Evolutionary conservation across 2,329 filamentous ascomycete species (phyloP).

Genomic region (Calonectria pauciramosa): DNA sequence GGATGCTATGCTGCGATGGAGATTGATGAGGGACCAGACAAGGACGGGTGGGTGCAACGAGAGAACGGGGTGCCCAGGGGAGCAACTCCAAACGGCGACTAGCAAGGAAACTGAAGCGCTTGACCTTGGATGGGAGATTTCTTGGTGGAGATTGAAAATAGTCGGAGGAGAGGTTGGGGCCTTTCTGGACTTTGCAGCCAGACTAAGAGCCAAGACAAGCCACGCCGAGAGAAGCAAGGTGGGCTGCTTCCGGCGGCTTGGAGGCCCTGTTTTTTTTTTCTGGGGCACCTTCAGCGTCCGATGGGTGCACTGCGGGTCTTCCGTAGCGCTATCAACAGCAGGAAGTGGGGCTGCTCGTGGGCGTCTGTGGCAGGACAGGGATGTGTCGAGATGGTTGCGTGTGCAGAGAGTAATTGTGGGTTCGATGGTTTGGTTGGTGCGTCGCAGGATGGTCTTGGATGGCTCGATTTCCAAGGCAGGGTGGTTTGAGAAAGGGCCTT

Average conservation of each 20-base stretch:
- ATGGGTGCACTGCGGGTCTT: conserved; percentile 12
- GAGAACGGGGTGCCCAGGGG: conserved; percentile 30
- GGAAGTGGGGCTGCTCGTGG: conserved; percentile 36
- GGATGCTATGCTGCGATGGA: conserved; percentile 32
- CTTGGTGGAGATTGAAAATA: conserved; percentile 45
- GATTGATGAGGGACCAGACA: conserved; percentile 35
- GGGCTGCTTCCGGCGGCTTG: conserved; percentile 46
- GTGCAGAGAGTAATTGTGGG: conserved; percentile 22
- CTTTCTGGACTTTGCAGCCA: conserved; percentile 15
- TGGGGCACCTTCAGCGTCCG: not conserved
- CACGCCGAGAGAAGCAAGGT: conserved; percentile 31
- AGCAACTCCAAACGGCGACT: conserved; percentile 43
- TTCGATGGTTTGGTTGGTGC: conserved; percentile 25
- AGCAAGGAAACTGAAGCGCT: conserved; percentile 46
- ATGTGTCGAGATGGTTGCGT: conserved; percentile 26
- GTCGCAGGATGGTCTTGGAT: conserved; percentile 25
- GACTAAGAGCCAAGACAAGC: conserved; percentile 16
- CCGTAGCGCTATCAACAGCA: conserved; percentile 29
- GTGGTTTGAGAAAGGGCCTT: not conserved
- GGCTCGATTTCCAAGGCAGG: conserved; percentile 18
- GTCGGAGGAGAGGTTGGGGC: conserved; percentile 45
- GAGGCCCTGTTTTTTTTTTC: conserved; percentile 25
- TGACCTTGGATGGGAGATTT: conserved; percentile 45
- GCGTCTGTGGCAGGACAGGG: conserved; percentile 31
- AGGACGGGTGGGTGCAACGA: conserved; percentile 35